Percentiles rank a stretch among this genome's conserved stretches.
Conservation (phyloP, 2,329 filamentous ascomycete genomes). For the Ophiostoma perfectum region DNA sequence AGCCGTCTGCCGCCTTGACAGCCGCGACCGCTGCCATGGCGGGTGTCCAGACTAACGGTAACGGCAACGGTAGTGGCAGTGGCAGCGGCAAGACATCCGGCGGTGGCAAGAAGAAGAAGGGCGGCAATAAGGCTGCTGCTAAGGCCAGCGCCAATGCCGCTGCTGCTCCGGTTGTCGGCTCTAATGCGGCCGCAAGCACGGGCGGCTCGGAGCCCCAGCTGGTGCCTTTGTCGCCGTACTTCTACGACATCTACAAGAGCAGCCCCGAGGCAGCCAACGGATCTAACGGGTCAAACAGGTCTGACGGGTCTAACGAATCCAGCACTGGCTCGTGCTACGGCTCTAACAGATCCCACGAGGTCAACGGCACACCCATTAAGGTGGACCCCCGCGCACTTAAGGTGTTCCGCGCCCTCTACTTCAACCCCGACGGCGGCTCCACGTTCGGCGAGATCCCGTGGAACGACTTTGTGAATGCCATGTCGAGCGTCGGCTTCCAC, state of each 20-base stretch:
- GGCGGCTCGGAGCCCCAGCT: background rate
- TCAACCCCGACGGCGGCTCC: slow-evolving; percentile 31
- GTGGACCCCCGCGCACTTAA: slow-evolving; percentile 34
- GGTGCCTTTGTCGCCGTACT: background rate
- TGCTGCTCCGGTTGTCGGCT: background rate
- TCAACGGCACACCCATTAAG: slow-evolving; percentile 21
- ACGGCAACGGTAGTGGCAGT: background rate
- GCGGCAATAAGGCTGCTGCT: background rate
- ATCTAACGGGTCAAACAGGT: background rate
- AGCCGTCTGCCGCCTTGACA: background rate
- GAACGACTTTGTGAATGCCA: slow-evolving; percentile 49
- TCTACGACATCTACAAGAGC: background rate
- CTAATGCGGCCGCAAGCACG: background rate
- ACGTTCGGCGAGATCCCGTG: slow-evolving; percentile 47
- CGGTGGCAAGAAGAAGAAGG: slow-evolving; percentile 8
- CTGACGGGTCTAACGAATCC: background rate
- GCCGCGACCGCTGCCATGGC: background rate
- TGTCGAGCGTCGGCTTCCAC: slow-evolving; percentile 45
- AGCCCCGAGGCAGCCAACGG: background rate
- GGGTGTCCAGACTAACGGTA: background rate
- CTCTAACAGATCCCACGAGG: slow-evolving; percentile 1
- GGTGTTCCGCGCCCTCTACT: slow-evolving; percentile 40
- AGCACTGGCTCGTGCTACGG: background rate
- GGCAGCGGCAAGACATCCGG: background rate
- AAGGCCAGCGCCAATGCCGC: background rate